These are phyloP conservation scores for Flaveria linearis DNA, from an alignment of 129 eudicot genomes.

Conservation along the genomic window DNA sequence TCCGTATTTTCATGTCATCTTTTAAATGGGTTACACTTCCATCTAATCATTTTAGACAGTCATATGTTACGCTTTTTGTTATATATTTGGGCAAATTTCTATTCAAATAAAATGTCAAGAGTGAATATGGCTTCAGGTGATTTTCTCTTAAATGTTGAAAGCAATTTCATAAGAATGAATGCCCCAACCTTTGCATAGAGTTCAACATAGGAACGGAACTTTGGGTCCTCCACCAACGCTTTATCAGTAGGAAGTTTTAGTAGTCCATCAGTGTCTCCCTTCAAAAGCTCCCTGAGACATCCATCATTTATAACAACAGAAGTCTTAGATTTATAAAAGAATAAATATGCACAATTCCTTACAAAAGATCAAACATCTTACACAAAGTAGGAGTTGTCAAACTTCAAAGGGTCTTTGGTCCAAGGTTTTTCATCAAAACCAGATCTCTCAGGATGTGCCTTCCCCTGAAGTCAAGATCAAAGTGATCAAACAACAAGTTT, in stretches of 20 bases:
- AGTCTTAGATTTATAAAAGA: background rate
- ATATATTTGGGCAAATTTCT: background rate
- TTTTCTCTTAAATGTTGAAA: background rate
- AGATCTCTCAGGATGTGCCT: conserved; percentile 86
- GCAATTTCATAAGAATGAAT: background rate
- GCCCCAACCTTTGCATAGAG: conserved; percentile 74
- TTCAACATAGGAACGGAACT: conserved; percentile 58
- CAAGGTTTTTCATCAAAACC: conserved; percentile 94
- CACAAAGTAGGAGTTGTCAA: conserved; percentile 94
- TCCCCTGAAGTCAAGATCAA: conserved; percentile 57
- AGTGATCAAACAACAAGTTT: background rate
- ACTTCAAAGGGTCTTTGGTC: conserved; percentile 83
- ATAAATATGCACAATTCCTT: background rate
- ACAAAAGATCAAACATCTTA: conserved; percentile 38
- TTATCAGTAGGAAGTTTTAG: conserved; percentile 85
- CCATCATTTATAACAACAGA: background rate
- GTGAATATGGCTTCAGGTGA: background rate
- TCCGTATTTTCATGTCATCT: background rate
- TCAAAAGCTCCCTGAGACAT: conserved; percentile 69
- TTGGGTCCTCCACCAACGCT: conserved; percentile 70
- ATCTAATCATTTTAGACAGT: background rate
- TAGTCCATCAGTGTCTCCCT: conserved; percentile 52
- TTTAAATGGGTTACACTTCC: background rate
- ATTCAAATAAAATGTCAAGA: background rate
- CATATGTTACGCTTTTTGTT: background rate